Base-by-base conservation (phyloP, 2,329 filamentous ascomycete genomes). In the Diplodia sapinea region DNA sequence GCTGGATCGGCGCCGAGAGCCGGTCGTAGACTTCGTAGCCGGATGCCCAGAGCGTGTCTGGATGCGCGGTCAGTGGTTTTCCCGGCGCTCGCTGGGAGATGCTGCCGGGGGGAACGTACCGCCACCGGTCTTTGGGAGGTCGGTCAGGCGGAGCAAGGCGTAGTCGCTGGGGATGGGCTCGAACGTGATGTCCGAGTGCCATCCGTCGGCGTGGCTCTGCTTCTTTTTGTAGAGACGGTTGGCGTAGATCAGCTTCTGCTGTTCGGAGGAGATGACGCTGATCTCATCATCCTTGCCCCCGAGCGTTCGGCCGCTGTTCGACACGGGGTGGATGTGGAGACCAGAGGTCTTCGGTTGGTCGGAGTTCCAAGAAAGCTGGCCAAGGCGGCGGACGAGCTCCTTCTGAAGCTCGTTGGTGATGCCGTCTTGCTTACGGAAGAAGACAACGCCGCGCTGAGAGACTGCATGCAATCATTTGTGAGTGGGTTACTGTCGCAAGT, bases 251-350 rank as follows among this genome's bases (percentile, higher is more conserved):
- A 74, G 69, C 57, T 76, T 66, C 70, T 74, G 75, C 75, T 86
- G 82, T 33, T 82, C 80, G 0, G 87, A 89, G 57, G 73, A 75
- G 64, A 80, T 79, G 17, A 76, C 75, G 47, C 74, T 78, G 67
- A 80, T 79, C 63, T 80, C 74, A 57, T 76, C 72, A 50, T 79
- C 78, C 13, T 74, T 73, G n/a, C 72, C 75, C 54, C 77, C 77
- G 7, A 77, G 73, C 59, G 77, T 74, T 68, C 74, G 73, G 9
- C 87, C 77, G 78, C 80, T 72, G 70, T 81, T 80, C 13, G 78
- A 73, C 23, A 89, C 75, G 0, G 87, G 87, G 71, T 89, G 87
- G 51, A 89, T 87, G 72, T 89, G 87, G 11, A 89, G 78, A 29
- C 81, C 81, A 0, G 86, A 87, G 0, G 82, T 83, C 0, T 76